phyloP scores from a whole-genome alignment of 2,329 filamentous ascomycete species.

The Erysiphe pisi region DNA sequence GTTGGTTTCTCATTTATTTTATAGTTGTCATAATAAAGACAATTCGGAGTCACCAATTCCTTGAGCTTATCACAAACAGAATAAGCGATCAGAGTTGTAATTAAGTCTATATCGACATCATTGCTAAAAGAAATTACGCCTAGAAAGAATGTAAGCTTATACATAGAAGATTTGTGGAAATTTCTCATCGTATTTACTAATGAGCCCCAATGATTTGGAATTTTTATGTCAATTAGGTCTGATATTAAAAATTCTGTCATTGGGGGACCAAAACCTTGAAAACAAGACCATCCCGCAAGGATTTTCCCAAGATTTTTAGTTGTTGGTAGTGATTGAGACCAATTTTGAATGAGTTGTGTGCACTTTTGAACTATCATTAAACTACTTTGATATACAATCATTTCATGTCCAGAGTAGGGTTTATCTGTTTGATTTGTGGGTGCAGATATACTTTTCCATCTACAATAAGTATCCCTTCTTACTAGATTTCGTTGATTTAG shows the following conservation, averaged over 20 bases:
- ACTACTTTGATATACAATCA: no score
- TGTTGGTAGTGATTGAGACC: constrained; percentile 33
- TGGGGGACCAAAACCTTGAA: constrained; percentile 38
- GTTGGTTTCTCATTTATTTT: constrained; percentile 14
- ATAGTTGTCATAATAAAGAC: constrained; percentile 20
- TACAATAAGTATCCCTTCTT: neutral
- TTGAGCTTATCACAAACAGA: constrained; percentile 39
- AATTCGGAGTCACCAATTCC: constrained; percentile 21
- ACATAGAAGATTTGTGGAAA: constrained; percentile 34
- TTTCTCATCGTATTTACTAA: constrained; percentile 38
- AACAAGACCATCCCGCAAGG: constrained; percentile 36
- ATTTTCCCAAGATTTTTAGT: constrained; percentile 33
- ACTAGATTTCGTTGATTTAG: constrained; percentile 25
- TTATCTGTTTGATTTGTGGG: no score
- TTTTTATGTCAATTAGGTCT: constrained; percentile 38
- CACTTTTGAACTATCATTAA: constrained; percentile 31
- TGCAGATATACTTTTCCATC: no score
- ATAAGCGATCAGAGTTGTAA: constrained; percentile 42
- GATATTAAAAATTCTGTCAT: constrained; percentile 37
- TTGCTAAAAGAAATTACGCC: constrained; percentile 40
- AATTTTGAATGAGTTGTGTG: constrained; percentile 32
- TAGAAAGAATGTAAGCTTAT: constrained; percentile 42
- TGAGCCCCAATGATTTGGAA: constrained; percentile 40
- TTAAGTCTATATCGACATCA: constrained; percentile 38
- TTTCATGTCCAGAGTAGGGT: no score